phyloP scores from a whole-genome alignment of 2,329 filamentous ascomycete species.

The Ophiosphaerella herpotricha region DNA sequence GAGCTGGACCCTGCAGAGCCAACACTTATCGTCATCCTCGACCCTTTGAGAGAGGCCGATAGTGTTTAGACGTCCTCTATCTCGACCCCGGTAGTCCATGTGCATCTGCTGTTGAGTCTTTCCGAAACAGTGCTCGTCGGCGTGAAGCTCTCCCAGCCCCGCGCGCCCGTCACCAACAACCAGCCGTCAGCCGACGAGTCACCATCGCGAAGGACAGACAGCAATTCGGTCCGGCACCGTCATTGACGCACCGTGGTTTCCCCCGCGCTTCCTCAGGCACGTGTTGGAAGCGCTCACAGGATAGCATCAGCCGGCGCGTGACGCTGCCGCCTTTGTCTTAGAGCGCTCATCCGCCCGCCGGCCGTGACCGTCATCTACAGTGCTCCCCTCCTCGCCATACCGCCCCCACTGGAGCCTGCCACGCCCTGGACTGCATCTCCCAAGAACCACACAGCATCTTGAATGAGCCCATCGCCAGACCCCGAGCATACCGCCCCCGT shows the following conservation, averaged over 20 bases:
- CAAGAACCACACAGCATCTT: constrained; percentile 27
- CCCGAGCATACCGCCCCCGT: constrained; percentile 36
- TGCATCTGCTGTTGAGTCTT: constrained; percentile 24
- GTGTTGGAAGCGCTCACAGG: constrained; percentile 10
- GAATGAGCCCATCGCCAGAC: constrained; percentile 48
- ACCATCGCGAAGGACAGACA: constrained; percentile 11
- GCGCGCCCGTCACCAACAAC: constrained; percentile 15
- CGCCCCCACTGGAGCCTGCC: constrained; percentile 8
- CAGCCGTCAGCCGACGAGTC: constrained; percentile 5
- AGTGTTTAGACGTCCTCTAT: no score
- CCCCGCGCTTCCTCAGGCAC: constrained; percentile 15
- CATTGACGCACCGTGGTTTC: constrained; percentile 4
- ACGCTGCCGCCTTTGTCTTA: constrained; percentile 30
- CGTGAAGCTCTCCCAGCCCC: constrained; percentile 19
- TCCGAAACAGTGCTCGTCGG: constrained; percentile 11
- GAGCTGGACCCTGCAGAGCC: no score
- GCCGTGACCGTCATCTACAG: constrained; percentile 1
- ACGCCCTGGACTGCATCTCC: constrained; percentile 11
- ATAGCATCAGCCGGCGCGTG: constrained; percentile 19
- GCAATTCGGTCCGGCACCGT: constrained; percentile 19
- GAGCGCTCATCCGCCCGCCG: constrained; percentile 13
- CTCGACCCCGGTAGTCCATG: not conserved
- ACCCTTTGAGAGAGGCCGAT: no score
- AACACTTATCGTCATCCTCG: no score
- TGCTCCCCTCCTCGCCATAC: constrained; percentile 22